phyloP scores from a whole-genome alignment of 2,329 filamentous ascomycete species.

The Phoma sp. region DNA sequence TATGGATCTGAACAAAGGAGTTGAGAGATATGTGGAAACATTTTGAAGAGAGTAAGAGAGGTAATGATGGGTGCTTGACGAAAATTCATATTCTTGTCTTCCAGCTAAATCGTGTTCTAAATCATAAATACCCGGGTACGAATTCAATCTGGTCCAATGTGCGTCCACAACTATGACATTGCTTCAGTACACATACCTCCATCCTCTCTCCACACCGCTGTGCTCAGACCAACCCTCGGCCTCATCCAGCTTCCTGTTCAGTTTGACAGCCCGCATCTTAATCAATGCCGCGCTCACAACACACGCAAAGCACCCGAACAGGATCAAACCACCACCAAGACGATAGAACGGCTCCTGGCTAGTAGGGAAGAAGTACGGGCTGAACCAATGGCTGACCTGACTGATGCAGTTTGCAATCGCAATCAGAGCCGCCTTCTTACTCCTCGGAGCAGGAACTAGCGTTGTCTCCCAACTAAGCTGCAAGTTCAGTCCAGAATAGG shows the following conservation, averaged over 20 bases:
- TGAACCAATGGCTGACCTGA: constrained; percentile 54
- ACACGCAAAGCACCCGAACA: constrained; percentile 37
- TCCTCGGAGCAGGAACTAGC: constrained; percentile 51
- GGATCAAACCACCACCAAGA: constrained; percentile 32
- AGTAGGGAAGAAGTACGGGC: constrained; percentile 49
- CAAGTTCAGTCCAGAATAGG: constrained; percentile 52
- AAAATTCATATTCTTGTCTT: too few species aligned
- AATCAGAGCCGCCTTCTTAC: constrained; percentile 53
- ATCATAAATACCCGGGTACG: too few species aligned
- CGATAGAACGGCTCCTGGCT: constrained; percentile 34
- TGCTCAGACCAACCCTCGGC: constrained; percentile 35
- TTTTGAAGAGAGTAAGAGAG: too few species aligned
- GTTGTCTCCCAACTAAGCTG: constrained; percentile 55
- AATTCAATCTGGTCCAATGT: too few species aligned
- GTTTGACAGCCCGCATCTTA: constrained; percentile 31
- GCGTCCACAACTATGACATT: too few species aligned
- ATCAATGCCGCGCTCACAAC: constrained; percentile 24
- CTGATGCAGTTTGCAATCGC: constrained; percentile 54
- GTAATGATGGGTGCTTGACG: too few species aligned
- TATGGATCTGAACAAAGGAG: too few species aligned
- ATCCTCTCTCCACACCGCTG: constrained; percentile 36
- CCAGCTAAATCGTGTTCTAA: too few species aligned
- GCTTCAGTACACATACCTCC: constrained; percentile 34
- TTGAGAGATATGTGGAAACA: too few species aligned
- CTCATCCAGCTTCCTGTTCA: constrained; percentile 42